Evolutionary conservation across 768 basidiomycete species (phyloP).

Genomic region (Termitomyces sp.): DNA sequence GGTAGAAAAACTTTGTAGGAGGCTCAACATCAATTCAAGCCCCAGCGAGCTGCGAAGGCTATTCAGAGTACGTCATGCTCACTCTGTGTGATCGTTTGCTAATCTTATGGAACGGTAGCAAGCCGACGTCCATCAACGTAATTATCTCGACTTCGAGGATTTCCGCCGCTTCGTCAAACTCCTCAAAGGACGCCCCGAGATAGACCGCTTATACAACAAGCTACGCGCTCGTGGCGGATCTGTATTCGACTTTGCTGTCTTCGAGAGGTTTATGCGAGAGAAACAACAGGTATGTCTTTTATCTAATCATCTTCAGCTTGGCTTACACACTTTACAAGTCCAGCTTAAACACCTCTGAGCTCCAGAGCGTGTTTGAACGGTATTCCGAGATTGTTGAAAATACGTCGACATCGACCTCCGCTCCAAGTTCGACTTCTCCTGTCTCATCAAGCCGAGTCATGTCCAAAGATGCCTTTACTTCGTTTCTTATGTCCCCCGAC

Average conservation of each 20-base stretch:
- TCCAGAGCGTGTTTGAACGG: conserved; percentile 34
- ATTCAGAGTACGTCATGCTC: conserved; percentile 44
- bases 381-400: conserved; percentile 23
- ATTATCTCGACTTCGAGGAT: conserved; percentile 72
- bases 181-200: conserved; percentile 78
- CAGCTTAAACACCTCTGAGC: conserved; percentile 26
- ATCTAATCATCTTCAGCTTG: background rate
- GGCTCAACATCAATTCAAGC: conserved; percentile 65
- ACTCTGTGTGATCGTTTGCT: background rate
- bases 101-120: conserved; percentile 35
- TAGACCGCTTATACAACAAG: conserved; percentile 59
- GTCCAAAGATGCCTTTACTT: conserved; percentile 61
- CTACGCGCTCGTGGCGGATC: conserved; percentile 26
- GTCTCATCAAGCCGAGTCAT: conserved; percentile 24
- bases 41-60: conserved; percentile 52
- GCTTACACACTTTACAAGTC: conserved; percentile 27
- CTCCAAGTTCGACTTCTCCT: conserved; percentile 2
- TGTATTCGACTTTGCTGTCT: conserved; percentile 35
- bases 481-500: conserved; percentile 78
- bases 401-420: conserved; percentile 21
- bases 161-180: conserved; percentile 84
- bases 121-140: conserved; percentile 53
- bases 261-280: conserved; percentile 43
- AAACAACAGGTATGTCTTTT: conserved; percentile 34
- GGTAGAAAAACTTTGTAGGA: conserved; percentile 64